A percentile compares a stretch with the other conserved stretches of the same genome.
Evolutionary conservation across 1,284 basidiomycete species (phyloP).

Genomic region (Taiwanofungus camphoratus): DNA sequence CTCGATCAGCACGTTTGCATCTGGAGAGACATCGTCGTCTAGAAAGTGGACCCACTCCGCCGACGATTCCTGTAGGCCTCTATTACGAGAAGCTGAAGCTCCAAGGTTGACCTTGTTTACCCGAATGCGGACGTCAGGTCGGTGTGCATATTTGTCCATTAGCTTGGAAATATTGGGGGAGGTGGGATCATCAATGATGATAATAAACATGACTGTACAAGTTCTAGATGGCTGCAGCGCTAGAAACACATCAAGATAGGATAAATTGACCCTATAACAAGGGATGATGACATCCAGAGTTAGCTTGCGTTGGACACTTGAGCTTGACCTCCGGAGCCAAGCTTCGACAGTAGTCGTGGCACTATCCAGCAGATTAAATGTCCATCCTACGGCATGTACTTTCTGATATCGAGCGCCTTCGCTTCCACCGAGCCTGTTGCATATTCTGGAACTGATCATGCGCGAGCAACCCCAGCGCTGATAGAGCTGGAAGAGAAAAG

Average conservation of each 20-base stretch:
- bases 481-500: slow-evolving; percentile 55
- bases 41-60: slow-evolving; percentile 49
- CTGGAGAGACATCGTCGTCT: slow-evolving; percentile 50
- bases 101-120: slow-evolving; percentile 39
- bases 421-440: slow-evolving; percentile 43
- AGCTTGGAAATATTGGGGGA: slow-evolving; percentile 35
- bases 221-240: slow-evolving; percentile 35
- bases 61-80: slow-evolving; percentile 41
- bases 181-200: slow-evolving; percentile 50
- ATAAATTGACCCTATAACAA: slow-evolving; percentile 46
- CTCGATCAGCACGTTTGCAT: slow-evolving; percentile 38
- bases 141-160: slow-evolving; percentile 29
- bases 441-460: slow-evolving; percentile 39
- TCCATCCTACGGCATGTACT: slow-evolving; percentile 40
- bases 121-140: slow-evolving; percentile 43
- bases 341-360: slow-evolving; percentile 32
- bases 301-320: slow-evolving; percentile 29
- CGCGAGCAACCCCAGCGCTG: slow-evolving; percentile 46
- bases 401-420: slow-evolving; percentile 43
- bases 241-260: slow-evolving; percentile 39
- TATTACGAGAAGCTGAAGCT: slow-evolving; percentile 44
- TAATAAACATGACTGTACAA: slow-evolving; percentile 46
- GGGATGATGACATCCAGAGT: slow-evolving; percentile 53
- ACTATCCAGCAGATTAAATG: slow-evolving; percentile 38
- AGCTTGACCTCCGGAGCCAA: slow-evolving; percentile 31